Conservation (phyloP, 441 rosid species). For the Erysimum pusillum region DNA sequence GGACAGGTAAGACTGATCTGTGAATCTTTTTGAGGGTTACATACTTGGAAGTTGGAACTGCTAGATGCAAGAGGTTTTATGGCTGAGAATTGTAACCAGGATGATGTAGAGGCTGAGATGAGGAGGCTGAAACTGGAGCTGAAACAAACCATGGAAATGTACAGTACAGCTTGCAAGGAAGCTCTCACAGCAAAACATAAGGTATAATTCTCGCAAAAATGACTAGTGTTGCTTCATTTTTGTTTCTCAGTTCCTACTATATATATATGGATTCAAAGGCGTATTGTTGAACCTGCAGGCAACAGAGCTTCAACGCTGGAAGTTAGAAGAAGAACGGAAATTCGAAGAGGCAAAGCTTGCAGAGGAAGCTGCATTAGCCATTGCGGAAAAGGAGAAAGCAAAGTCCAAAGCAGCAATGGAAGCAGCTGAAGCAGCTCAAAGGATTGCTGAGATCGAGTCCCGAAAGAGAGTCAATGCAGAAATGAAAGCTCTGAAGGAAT, state of each 20-base stretch:
- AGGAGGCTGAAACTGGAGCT: slow-evolving; percentile 91
- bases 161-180: slow-evolving; percentile 92
- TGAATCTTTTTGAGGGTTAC: slow-evolving; percentile 2
- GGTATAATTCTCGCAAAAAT: slow-evolving; percentile 49
- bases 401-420: slow-evolving; percentile 85
- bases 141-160: slow-evolving; percentile 97
- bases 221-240: slow-evolving; percentile 20
- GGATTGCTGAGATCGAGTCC: slow-evolving; percentile 85
- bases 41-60: slow-evolving; percentile 3
- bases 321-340: slow-evolving; percentile 78
- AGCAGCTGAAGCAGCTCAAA: slow-evolving; percentile 90
- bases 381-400: slow-evolving; percentile 84
- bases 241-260: slow-evolving; percentile 1
- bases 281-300: slow-evolving; percentile 59
- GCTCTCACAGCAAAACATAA: slow-evolving; percentile 89
- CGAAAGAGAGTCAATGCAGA: slow-evolving; percentile 75
- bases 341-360: slow-evolving; percentile 79
- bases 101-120: slow-evolving; percentile 94
- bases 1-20: slow-evolving; percentile 51
- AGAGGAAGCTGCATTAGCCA: slow-evolving; percentile 85
- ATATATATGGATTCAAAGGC: background rate
- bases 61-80: slow-evolving; percentile 20
- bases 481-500: slow-evolving; percentile 77
- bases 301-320: slow-evolving; percentile 83
- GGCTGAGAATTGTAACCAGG: slow-evolving; percentile 54